Conservation (phyloP, 352 stramenopile genomes). For the Pythium phragmitis region DNA sequence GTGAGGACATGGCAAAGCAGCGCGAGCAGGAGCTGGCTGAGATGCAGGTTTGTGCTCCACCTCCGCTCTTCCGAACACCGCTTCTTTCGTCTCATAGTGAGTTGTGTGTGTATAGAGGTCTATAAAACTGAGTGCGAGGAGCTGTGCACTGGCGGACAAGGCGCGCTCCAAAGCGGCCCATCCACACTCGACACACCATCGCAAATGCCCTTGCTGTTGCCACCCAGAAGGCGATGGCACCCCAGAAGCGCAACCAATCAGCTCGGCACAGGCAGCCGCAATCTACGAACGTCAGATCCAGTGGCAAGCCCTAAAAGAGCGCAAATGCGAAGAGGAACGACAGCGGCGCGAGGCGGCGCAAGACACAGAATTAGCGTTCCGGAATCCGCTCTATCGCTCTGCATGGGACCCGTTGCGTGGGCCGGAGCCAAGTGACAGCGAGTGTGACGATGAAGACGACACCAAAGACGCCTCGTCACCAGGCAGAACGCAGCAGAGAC, state of each 20-base stretch:
- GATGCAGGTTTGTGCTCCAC: conserved; percentile 33
- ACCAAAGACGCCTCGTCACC: neutral
- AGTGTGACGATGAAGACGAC: neutral
- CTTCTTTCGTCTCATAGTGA: neutral
- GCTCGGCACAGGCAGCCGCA: conserved; percentile 27
- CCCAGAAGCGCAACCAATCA: neutral
- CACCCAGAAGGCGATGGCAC: conserved; percentile 1
- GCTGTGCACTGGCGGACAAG: conserved; percentile 41
- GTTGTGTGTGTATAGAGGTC: conserved; percentile 35
- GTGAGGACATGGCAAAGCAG: conserved; percentile 32
- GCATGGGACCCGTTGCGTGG: conserved; percentile 33
- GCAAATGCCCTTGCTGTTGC: conserved; percentile 20
- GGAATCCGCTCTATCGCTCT: conserved; percentile 51
- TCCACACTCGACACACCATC: conserved; percentile 4
- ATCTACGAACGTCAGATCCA: conserved; percentile 63
- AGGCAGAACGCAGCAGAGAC: neutral
- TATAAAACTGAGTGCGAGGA: conserved; percentile 52
- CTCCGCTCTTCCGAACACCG: neutral
- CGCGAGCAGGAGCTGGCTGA: conserved; percentile 30
- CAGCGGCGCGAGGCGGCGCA: conserved; percentile 39
- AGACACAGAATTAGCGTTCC: conserved; percentile 48
- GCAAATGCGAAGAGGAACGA: conserved; percentile 28
- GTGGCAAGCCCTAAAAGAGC: conserved; percentile 58
- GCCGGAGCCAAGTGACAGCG: neutral
- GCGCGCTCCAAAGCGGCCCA: conserved; percentile 10